Conservation (phyloP, 768 basidiomycete species). For the Russula virescens region DNA sequence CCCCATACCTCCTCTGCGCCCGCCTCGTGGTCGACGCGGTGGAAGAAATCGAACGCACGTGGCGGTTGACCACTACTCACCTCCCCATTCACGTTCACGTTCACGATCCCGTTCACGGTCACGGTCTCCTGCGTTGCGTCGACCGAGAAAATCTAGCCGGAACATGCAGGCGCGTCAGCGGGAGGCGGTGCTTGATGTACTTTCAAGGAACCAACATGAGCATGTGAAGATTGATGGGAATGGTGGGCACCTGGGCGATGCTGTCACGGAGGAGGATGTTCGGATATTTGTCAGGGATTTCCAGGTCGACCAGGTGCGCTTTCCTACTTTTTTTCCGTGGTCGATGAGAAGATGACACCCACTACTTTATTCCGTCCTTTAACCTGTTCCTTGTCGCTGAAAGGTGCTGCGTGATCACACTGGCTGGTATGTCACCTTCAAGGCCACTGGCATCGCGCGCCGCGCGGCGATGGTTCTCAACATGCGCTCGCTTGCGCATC, state of each 20-base stretch:
- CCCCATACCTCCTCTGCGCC: constrained; percentile 1
- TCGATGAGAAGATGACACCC: neutral
- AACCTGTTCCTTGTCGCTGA: neutral
- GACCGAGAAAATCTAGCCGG: constrained; percentile 33
- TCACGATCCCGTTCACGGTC: constrained; percentile 28
- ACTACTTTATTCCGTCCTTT: neutral
- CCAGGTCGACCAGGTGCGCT: constrained; percentile 63
- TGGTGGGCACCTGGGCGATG: constrained; percentile 40
- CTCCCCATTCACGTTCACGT: constrained; percentile 19
- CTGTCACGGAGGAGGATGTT: constrained; percentile 64
- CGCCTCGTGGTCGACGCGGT: constrained; percentile 15
- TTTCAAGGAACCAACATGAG: constrained; percentile 59
- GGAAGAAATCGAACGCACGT: constrained; percentile 12
- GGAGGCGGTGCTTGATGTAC: constrained; percentile 40
- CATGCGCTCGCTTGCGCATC: constrained; percentile 51
- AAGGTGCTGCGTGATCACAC: constrained; percentile 66
- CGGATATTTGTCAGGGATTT: constrained; percentile 62
- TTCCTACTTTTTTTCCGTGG: neutral
- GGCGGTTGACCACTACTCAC: constrained; percentile 22
- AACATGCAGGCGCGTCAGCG: constrained; percentile 31
- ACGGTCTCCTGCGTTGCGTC: constrained; percentile 39
- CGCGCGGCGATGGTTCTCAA: constrained; percentile 62
- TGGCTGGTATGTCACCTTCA: constrained; percentile 82
- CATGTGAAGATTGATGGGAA: constrained; percentile 56
- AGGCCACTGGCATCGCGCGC: constrained; percentile 52